Conservation (phyloP, 1,284 basidiomycete species). For the Athelia sp. region DNA sequence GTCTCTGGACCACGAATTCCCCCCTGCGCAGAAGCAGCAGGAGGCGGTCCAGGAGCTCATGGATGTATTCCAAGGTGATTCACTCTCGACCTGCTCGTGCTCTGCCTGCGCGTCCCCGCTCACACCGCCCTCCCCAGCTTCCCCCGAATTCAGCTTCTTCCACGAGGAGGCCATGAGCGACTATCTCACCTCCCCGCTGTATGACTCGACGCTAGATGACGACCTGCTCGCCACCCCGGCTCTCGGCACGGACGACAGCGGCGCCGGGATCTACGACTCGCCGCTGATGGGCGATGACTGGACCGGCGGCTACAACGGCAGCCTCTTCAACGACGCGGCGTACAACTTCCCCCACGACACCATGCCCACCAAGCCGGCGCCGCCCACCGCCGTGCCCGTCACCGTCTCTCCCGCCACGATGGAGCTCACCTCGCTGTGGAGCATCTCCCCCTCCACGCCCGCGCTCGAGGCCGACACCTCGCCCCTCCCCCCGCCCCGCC, state of each 20-base stretch:
- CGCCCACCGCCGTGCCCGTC: slow-evolving; percentile 8
- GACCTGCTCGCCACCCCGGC: slow-evolving; percentile 52
- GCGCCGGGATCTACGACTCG: slow-evolving; percentile 35
- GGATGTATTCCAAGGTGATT: slow-evolving; percentile 37
- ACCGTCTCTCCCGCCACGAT: slow-evolving; percentile 17
- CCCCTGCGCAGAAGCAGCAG: slow-evolving; percentile 15
- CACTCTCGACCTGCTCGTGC: accelerated
- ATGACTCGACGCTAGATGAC: slow-evolving; percentile 51
- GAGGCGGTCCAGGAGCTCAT: slow-evolving; percentile 35
- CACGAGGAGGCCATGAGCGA: slow-evolving; percentile 25
- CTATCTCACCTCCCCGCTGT: slow-evolving; percentile 42
- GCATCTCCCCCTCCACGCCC: slow-evolving; percentile 39
- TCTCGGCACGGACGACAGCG: slow-evolving; percentile 27
- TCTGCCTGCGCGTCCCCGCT: background rate
- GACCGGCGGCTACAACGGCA: background rate
- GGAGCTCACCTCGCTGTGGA: slow-evolving; percentile 33
- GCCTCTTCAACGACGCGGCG: background rate
- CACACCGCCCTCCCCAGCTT: slow-evolving; percentile 16
- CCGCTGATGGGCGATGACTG: slow-evolving; percentile 18
- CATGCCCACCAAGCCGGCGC: slow-evolving; percentile 11
- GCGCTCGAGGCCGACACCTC: slow-evolving; percentile 35
- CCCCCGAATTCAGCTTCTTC: slow-evolving; percentile 30
- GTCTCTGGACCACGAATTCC: slow-evolving; percentile 11
- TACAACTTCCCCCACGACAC: slow-evolving; percentile 8
- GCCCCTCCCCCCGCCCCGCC: slow-evolving; percentile 24